Conservation (phyloP, 148 eudicot genomes). For the Silene uniflora region DNA sequence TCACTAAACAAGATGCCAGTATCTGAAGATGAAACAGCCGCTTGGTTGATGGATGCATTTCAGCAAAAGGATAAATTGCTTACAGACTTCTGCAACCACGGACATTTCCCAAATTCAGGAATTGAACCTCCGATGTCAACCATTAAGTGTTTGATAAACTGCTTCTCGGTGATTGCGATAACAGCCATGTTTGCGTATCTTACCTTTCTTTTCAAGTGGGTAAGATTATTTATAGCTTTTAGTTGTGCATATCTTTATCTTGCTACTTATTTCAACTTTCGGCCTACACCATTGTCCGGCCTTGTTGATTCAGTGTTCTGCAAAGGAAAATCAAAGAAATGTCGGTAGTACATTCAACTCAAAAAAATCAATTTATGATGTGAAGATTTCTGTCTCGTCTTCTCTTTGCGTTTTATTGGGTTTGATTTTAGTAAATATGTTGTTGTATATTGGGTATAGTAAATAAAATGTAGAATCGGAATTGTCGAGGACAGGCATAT, state of each 20-base stretch:
- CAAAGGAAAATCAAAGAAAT: conserved; percentile 29
- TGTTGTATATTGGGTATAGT: not conserved
- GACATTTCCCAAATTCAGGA: conserved; percentile 48
- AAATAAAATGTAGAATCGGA: too few species aligned
- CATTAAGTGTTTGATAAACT: conserved; percentile 46
- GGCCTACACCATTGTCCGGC: conserved; percentile 42
- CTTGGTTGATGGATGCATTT: conserved; percentile 55
- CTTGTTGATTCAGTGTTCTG: conserved; percentile 30
- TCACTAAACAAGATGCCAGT: conserved; percentile 42
- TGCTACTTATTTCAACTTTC: conserved; percentile 47
- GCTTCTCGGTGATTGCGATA: conserved; percentile 29
- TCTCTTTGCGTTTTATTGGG: not conserved
- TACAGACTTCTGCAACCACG: conserved; percentile 40
- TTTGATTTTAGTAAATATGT: not conserved
- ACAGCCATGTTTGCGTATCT: conserved; percentile 39
- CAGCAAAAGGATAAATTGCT: conserved; percentile 56
- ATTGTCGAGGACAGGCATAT: too few species aligned
- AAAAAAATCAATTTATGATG: not conserved
- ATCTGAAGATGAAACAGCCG: conserved; percentile 42
- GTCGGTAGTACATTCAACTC: conserved; percentile 5
- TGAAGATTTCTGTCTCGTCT: not conserved
- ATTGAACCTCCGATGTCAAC: conserved; percentile 54
- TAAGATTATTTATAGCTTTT: conserved; percentile 44
- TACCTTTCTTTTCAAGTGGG: conserved; percentile 47
- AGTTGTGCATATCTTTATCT: conserved; percentile 54